Evolutionary conservation across 2,329 filamentous ascomycete species (phyloP).

Genomic region (Fusarium marasasianum): DNA sequence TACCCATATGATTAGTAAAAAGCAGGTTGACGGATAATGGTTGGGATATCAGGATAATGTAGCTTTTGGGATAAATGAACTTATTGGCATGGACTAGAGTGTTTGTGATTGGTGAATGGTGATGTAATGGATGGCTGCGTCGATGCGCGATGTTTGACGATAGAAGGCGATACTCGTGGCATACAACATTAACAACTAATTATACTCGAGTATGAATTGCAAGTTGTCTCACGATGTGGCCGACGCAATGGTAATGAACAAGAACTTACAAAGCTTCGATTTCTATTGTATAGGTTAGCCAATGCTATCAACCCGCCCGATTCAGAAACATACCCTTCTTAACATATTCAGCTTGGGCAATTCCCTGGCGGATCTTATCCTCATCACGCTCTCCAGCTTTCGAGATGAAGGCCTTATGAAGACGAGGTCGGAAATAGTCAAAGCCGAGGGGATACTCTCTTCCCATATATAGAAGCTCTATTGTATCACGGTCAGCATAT

Average conservation of each 20-base stretch:
- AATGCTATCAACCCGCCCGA: accelerated
- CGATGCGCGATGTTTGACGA: not conserved
- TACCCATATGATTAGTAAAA: constrained; percentile 42
- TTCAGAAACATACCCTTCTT: constrained; percentile 76
- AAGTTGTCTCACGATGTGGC: not conserved
- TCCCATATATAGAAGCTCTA: constrained; percentile 86
- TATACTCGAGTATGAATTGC: not conserved
- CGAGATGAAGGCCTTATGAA: constrained; percentile 86
- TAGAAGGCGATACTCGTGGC: not conserved
- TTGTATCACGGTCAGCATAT: not conserved
- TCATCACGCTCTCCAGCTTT: constrained; percentile 77
- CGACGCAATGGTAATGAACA: not conserved
- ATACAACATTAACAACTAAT: not conserved
- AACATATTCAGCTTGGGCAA: constrained; percentile 84
- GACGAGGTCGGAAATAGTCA: constrained; percentile 79
- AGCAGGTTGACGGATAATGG: constrained; percentile 14
- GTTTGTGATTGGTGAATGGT: not conserved
- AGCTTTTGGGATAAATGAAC: constrained; percentile 10
- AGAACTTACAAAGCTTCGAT: constrained; percentile 86
- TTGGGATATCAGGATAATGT: constrained; percentile 14
- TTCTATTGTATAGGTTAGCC: constrained; percentile 61
- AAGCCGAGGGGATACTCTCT: constrained; percentile 87
- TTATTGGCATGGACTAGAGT: constrained; percentile 2
- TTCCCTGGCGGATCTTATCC: constrained; percentile 77
- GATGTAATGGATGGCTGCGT: not conserved